Percentiles rank a stretch among this genome's conserved stretches.
Evolutionary conservation across 2,329 filamentous ascomycete genomes (phyloP).

Genomic region (Chaetomiaceae sp.): DNA sequence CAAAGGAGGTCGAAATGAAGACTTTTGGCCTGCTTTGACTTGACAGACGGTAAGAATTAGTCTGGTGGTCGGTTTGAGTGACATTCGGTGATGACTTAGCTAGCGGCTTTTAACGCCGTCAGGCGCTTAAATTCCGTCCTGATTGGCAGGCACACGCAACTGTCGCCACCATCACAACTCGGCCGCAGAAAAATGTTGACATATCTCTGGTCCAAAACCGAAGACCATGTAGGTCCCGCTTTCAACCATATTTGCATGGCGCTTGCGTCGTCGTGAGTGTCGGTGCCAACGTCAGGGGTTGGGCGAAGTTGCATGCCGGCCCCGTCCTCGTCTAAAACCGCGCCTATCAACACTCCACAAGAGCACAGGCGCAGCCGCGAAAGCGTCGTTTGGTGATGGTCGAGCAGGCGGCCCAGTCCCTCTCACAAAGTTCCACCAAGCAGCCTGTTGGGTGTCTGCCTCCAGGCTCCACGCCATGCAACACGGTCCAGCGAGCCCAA

Average conservation of each 20-base stretch:
- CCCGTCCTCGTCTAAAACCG: background rate
- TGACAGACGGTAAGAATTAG: background rate
- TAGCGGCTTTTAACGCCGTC: constrained; percentile 6
- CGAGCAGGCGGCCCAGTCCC: background rate
- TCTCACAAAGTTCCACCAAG: background rate
- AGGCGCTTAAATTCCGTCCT: constrained; percentile 14
- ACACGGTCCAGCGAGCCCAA: too few species aligned
- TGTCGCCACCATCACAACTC: constrained; percentile 13
- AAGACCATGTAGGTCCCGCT: background rate
- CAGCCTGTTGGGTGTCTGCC: background rate
- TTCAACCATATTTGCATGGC: background rate
- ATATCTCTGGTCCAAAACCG: constrained; percentile 6
- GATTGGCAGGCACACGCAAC: constrained; percentile 16
- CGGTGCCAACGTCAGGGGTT: background rate
- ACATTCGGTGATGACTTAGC: constrained; percentile 1
- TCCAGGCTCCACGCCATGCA: too few species aligned
- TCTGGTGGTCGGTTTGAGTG: background rate
- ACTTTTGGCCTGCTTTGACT: background rate
- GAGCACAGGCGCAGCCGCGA: background rate
- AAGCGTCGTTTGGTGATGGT: background rate
- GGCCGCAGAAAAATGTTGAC: constrained; percentile 5
- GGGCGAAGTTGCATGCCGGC: background rate
- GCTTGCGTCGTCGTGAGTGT: background rate
- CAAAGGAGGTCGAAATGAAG: too few species aligned
- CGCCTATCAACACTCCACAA: background rate